Conservation (phyloP, 1,284 basidiomycete species). For the Cutaneotrichosporon dermatis region DNA sequence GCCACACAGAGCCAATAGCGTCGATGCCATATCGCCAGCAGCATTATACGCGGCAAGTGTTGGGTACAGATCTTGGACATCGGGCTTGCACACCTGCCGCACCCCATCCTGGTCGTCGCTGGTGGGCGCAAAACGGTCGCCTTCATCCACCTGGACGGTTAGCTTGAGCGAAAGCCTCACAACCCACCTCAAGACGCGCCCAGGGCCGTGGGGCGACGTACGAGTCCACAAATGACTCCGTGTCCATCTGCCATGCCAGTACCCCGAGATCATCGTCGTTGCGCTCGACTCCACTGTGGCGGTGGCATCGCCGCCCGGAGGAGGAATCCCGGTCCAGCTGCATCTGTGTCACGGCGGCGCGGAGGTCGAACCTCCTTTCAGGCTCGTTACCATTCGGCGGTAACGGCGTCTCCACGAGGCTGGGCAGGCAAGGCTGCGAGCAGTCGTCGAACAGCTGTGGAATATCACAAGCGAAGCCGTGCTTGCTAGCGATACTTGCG, state of each 20-base stretch:
- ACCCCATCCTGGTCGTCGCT: constrained; percentile 62
- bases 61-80: constrained; percentile 23
- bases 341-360: constrained; percentile 58
- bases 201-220: constrained; percentile 50
- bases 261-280: not conserved
- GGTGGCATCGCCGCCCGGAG: not conserved
- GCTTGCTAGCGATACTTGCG: constrained; percentile 53
- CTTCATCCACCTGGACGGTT: constrained; percentile 42
- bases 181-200: constrained; percentile 53
- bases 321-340: constrained; percentile 51
- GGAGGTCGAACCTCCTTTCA: constrained; percentile 55
- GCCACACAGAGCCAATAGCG: constrained; percentile 7
- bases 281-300: not conserved
- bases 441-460: constrained; percentile 34
- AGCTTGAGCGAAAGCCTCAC: not conserved
- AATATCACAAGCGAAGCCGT: constrained; percentile 11
- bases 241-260: constrained; percentile 22
- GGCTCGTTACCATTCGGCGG: constrained; percentile 49
- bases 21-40: constrained; percentile 21
- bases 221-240: constrained; percentile 54
- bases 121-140: constrained; percentile 45
- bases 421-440: constrained; percentile 26
- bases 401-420: constrained; percentile 38
- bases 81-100: constrained; percentile 51
- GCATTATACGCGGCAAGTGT: constrained; percentile 19